Evolutionary conservation across 2,329 filamentous ascomycete species (phyloP), one percentile per base, ranked within the genome.

Genomic region (Aureobasidium musti): DNA sequence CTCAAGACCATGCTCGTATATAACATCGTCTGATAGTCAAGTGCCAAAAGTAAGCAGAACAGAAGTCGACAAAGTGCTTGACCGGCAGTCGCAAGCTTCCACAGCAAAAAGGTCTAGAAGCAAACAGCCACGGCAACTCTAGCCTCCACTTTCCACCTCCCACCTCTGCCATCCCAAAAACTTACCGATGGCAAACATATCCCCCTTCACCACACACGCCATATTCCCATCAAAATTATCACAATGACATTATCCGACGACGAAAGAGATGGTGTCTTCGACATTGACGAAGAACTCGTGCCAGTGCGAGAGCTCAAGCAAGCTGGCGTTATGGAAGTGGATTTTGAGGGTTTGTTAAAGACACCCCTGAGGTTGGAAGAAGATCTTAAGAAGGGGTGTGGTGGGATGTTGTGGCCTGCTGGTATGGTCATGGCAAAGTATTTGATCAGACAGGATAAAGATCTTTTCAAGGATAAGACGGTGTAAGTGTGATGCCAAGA

Each of bases 331-430:
- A 83, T 81, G 4, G 74, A 74, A 28, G 75, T 87, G 21, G 81
- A 84, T 41, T 95, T 98, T 74, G 89, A 90, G 69, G 89, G 91
- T 45, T 84, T 95, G 63, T 83, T 97, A 39, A 41, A 72, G 23
- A 80, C 84, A 56, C 88, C 90, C 52, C 83, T 98, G 68, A 83
- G 85, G 68, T 85, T 98, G 19, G 90, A 91, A 73, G 92, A 97
- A 77, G 93, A 98, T 77, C 84, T 97, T 56, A 87, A 86, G 67
- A 87, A 91, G 69, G 95, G 95, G 68, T 98, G 95, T 77, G 95
- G 95, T 57, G 95, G 95, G 2, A 91, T 96, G 78, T 84, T 96
- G 13, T 98, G 95, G 95, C 94, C 93, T 3, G 94, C 94, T 0
- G 95, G 95, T 13, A 90, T 96, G 87, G 86, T 95, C 19, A 82